Conservation (phyloP, 2,329 filamentous ascomycete species). For the Fusarium succisae region DNA sequence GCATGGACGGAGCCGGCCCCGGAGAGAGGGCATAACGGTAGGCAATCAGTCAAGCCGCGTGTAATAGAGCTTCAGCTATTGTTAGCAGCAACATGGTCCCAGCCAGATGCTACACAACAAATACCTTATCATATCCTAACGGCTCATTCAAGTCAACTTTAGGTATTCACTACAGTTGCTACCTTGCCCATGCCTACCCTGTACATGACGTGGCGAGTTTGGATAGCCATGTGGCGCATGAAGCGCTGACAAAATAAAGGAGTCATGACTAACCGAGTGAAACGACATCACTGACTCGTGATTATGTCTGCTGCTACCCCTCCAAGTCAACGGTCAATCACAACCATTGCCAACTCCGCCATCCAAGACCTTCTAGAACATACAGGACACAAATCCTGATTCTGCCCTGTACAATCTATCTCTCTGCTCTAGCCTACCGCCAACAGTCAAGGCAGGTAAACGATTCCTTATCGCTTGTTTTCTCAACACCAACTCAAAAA, state of each 20-base stretch:
- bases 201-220: slow-evolving; percentile 1
- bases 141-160: background rate
- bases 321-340: slow-evolving; percentile 18
- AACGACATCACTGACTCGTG: background rate
- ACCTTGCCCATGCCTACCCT: background rate
- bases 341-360: slow-evolving; percentile 29
- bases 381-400: slow-evolving; percentile 29
- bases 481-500: background rate
- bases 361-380: slow-evolving; percentile 42
- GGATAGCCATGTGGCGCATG: slow-evolving; percentile 2
- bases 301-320: slow-evolving; percentile 32
- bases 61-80: background rate
- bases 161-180: background rate
- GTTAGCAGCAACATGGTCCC: background rate
- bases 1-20: slow-evolving; percentile 14
- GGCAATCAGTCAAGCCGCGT: background rate
- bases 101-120: background rate
- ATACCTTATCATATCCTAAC: background rate
- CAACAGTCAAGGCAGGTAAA: background rate
- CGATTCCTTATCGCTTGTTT: background rate
- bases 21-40: background rate
- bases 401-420: background rate
- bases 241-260: slow-evolving; percentile 9
- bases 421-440: background rate
- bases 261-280: background rate